phyloP scores from a whole-genome alignment of 768 basidiomycete species.

The Hygrophoropsis aurantiaca region DNA sequence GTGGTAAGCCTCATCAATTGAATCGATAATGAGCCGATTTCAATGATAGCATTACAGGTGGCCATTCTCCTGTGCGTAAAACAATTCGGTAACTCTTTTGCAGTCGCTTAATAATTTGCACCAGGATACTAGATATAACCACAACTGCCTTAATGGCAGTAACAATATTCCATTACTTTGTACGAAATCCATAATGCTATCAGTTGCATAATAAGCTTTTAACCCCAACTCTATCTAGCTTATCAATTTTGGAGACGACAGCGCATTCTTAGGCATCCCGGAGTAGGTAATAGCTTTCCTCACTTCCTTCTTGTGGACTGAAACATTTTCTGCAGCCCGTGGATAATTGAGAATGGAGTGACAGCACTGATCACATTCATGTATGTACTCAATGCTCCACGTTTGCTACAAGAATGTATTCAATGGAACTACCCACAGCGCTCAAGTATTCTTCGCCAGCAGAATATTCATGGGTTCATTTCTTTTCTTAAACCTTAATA shows the following conservation, averaged over 20 bases:
- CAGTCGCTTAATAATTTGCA: not conserved
- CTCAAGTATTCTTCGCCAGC: conserved; percentile 2
- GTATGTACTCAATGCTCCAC: not conserved
- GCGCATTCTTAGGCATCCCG: not conserved
- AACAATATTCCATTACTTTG: not conserved
- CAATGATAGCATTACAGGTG: no score
- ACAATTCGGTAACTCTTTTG: not conserved
- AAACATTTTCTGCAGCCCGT: not conserved
- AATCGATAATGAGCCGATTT: not conserved
- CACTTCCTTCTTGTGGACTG: not conserved
- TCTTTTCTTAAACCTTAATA: not conserved
- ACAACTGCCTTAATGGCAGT: not conserved
- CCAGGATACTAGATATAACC: not conserved
- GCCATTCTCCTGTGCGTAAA: not conserved
- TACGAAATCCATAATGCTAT: not conserved
- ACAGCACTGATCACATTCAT: not conserved
- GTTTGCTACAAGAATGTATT: not conserved
- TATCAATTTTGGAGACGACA: not conserved
- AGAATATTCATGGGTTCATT: not conserved
- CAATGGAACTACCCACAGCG: not conserved
- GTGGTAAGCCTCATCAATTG: not conserved
- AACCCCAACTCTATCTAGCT: not conserved
- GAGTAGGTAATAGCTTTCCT: not conserved
- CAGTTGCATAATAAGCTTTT: no score
- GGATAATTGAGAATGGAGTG: not conserved